Conservation (phyloP, 2,329 filamentous ascomycete genomes). For the Hypoxylon sp. region DNA sequence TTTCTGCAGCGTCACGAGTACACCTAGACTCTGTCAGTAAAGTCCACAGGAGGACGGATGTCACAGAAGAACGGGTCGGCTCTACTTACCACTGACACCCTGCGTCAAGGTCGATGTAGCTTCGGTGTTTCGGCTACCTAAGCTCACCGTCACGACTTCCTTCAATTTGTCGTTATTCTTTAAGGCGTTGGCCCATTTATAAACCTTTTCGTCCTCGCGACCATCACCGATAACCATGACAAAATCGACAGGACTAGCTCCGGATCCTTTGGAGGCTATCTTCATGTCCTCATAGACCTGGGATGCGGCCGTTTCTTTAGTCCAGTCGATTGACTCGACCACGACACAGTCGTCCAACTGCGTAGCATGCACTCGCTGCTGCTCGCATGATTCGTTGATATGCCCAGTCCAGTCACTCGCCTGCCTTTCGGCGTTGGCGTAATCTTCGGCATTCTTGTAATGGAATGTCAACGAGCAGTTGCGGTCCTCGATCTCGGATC, state of each 20-base stretch:
- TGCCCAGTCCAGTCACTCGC: conserved; percentile 92
- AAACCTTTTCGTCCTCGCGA: conserved; percentile 91
- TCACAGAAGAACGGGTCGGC: not conserved
- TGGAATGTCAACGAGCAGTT: conserved; percentile 92
- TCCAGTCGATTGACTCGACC: conserved; percentile 86
- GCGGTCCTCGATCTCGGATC: conserved; percentile 87
- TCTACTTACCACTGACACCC: conserved; percentile 81
- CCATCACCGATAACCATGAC: conserved; percentile 90
- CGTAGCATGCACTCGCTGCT: conserved; percentile 83
- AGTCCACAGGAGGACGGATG: too few species aligned
- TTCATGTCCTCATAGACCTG: conserved; percentile 72
- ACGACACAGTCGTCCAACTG: conserved; percentile 81
- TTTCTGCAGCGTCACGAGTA: conserved; percentile 61
- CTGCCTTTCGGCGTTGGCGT: conserved; percentile 75
- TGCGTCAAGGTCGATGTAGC: conserved; percentile 86
- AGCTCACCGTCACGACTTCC: conserved; percentile 82
- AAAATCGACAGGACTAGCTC: conserved; percentile 72
- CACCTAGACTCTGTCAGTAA: conserved; percentile 48
- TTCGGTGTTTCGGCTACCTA: conserved; percentile 88
- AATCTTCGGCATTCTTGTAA: conserved; percentile 83
- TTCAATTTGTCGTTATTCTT: conserved; percentile 64
- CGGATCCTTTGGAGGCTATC: conserved; percentile 44
- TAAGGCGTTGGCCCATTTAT: conserved; percentile 89
- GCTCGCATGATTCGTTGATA: conserved; percentile 91
- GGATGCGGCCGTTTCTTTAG: conserved; percentile 83